Evolutionary conservation across 805 yeast species (phyloP), one percentile per base, ranked within the genome.

Genomic region (Jamesozyma hellenica): DNA sequence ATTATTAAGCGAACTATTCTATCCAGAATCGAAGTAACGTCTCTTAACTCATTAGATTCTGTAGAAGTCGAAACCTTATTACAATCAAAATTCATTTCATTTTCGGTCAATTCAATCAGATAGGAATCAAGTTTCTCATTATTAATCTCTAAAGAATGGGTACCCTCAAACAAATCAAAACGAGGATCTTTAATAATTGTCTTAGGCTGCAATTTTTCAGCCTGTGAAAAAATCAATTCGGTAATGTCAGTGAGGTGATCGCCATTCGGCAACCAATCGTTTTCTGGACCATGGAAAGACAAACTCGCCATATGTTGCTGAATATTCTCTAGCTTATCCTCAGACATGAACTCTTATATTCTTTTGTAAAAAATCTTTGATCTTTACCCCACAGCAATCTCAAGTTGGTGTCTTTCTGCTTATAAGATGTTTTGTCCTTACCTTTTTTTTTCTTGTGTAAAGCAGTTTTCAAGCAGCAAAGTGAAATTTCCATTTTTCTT

Each of bases 101-200:
- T 71, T 1, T 51, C 47, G 0, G 66, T 47, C 41, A 75, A 57
- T 23, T 60, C 51, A n/a, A 83, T 68, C 39, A 82, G 51, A 2
- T 90, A 86, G 0, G 96, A 77, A 56, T 90, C 98, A 50, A 90
- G 67, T 45, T 73, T 75, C 10, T 68, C 65, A 54, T 85, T 85
- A 41, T 77, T 68, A 12, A 80, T 71, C 57, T 88, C 97, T 44
- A 86, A 64, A 0, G 97, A 95, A 48, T 88, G 79, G 1, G 96
- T 83, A 0, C 96, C 94, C 49, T 85, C 86, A 45, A 81, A 66
- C 34, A 90, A 67, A 40, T 77, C 74, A 61, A 86, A 85, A 21
- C 62, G 61, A 0, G 75, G 70, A 9, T 73, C 68, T 49, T 76
- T 76, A 4, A 74, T 73, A 15, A 90, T 76, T 35, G 71, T 66